Conservation (phyloP, 495 filamentous ascomycete species). For the Extremus antarcticus region DNA sequence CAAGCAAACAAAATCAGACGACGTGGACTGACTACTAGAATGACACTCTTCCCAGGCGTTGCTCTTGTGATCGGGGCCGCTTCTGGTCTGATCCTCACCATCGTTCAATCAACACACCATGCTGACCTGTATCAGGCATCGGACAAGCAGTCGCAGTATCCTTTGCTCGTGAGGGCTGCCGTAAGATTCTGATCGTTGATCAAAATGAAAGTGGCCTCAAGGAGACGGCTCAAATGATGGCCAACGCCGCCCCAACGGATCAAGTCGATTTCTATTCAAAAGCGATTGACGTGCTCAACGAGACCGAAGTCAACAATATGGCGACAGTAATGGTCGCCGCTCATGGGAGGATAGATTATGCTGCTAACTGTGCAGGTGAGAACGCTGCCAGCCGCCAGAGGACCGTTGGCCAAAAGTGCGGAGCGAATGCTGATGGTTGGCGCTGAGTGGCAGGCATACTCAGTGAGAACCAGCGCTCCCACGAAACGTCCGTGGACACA, state of each 20-base stretch:
- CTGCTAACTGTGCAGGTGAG: slow-evolving; percentile 42
- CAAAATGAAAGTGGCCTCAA: slow-evolving; percentile 31
- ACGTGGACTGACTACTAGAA: not conserved
- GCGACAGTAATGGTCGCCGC: no score
- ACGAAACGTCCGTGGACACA: slow-evolving; percentile 27
- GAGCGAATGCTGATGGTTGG: no score
- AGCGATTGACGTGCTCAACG: slow-evolving; percentile 21
- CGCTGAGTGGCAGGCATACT: slow-evolving; percentile 23
- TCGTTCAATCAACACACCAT: not conserved
- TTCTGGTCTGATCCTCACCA: not conserved
- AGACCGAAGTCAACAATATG: slow-evolving; percentile 34
- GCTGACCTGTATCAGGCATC: slow-evolving; percentile 34
- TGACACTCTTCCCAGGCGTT: slow-evolving; percentile 14
- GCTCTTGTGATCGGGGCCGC: slow-evolving; percentile 14
- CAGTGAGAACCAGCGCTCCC: slow-evolving; percentile 31
- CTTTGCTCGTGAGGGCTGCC: slow-evolving; percentile 42
- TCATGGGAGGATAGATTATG: slow-evolving; percentile 44
- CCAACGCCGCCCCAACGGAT: slow-evolving; percentile 26
- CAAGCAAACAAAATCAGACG: no score
- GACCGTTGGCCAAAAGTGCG: no score
- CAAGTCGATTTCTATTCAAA: no score
- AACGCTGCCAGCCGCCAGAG: no score
- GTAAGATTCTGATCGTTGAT: slow-evolving; percentile 41
- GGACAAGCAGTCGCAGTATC: slow-evolving; percentile 41
- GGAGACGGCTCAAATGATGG: slow-evolving; percentile 28